Base-by-base conservation (phyloP, 768 basidiomycete genomes). In the Chalciporus sphaerocephalus region DNA sequence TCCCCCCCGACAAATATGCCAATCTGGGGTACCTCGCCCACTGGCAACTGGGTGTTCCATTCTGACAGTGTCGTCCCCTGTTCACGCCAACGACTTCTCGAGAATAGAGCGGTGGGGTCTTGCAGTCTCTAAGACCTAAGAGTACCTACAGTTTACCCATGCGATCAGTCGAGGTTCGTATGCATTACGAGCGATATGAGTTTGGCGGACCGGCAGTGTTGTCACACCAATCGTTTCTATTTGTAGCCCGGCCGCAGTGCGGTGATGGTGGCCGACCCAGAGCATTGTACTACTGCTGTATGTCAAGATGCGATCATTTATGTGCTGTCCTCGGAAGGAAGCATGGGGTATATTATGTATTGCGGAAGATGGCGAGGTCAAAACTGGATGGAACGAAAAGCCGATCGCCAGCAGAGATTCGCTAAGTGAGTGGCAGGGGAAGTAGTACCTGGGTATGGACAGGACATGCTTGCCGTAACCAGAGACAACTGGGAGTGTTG, bases 391-490 rank as follows among this genome's bases (percentile, higher is more conserved):
- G 35, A 40, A 35, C 36, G 48, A 21, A 20, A 41, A 52, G 34
- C 39, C 55, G 59, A 59, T 62, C 60, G 23, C 41, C 25, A 49
- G 40, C 42, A 36, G 47, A 48, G 60, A 62, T 55, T 59, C 53
- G 59, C 50, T 41, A 44, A 42, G 41, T 27, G 18, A 25, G n/a
- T 27, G 22, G 24, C 22, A 24, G 40, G 35, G 40, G 22, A 11
- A 16, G 36, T 27, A 60, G 55, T 47, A 52, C 55, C 55, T 64
- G 58, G 51, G 54, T 50, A 36, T 37, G 30, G 36, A 42, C 39
- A 44, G 47, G 48, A 37, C 44, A 47, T 46, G 38, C 37, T 45
- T 62, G 48, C 64, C 62, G 59, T 66, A 64, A 66, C 35, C 49
- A 51, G 50, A 37, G 48, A 56, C 21, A 45, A 41, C 21, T 15